Base-by-base conservation (phyloP, 1,284 basidiomycete genomes). In the Paramarasmius palmivorus region DNA sequence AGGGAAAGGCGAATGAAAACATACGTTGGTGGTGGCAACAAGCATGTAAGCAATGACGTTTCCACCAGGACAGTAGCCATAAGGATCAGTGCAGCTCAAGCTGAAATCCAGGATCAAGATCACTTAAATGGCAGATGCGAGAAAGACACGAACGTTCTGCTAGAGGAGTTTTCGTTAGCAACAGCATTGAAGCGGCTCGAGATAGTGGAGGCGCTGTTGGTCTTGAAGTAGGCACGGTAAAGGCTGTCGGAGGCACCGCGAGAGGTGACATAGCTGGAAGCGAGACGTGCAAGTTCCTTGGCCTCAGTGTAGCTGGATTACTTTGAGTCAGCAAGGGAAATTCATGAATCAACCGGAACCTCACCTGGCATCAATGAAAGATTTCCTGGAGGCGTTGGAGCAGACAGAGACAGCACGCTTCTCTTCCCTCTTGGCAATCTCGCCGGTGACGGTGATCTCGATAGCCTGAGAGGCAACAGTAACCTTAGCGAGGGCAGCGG, bases 301-400 rank as follows among this genome's bases (percentile, higher is more conserved):
- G 50, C 55, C 36, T 62, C 59, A 12, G 59, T 53, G 50, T 58
- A 56, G 22, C 59, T 60, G 37, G 22, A 49, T 23, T 23, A 44
- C 7, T 9, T 23, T 22, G 15, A 3, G 44, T 23, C 15, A n/a
- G 41, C 25, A 8, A 4, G 10, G 12, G 14, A 46, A 12, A 26
- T 20, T n/a, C n/a, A n/a, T n/a, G n/a, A 3, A 47, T 10, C 36
- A 26, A 5, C 7, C 29, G 12, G 29, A 20, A 38, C 52, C 56
- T 17, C 25, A 68, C 70, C 68, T 68, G 19, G 68, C 58, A 48
- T 68, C 62, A 45, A 74, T 73, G 63, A 73, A 73, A 2, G 64
- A 55, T 46, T 60, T 66, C 38, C 53, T 59, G 14, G 64, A 65
- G 12, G 68, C 12, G 34, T 52, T 65, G 20, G 63, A 63, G 62